Evolutionary conservation across 192 early-diverging fungal genomes (phyloP).

Genomic region (Coemansia sp.): DNA sequence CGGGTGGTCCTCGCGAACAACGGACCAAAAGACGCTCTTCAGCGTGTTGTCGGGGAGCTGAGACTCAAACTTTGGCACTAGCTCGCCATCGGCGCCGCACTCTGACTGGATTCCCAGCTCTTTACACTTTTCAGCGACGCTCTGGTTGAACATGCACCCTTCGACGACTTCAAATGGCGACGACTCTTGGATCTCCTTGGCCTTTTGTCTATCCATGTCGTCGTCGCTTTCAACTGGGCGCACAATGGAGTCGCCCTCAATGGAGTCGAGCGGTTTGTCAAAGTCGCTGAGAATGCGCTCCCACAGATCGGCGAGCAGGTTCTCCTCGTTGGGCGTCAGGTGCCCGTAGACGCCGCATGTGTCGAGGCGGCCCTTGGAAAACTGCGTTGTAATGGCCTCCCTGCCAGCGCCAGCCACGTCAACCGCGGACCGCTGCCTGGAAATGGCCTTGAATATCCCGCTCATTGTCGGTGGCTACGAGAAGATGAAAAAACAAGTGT

Average conservation of each 20-base stretch:
- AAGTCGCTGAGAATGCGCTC: conserved; percentile 43
- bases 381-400: conserved; percentile 48
- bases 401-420: conserved; percentile 29
- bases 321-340: conserved; percentile 38
- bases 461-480: conserved; percentile 17
- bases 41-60: conserved; percentile 37
- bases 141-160: conserved; percentile 51
- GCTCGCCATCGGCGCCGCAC: conserved; percentile 8
- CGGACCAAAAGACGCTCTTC: conserved; percentile 60
- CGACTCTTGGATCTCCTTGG: conserved; percentile 27
- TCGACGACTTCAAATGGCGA: conserved; percentile 45
- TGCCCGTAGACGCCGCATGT: conserved; percentile 31
- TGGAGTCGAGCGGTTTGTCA: conserved; percentile 39
- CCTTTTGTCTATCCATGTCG: conserved; percentile 26
- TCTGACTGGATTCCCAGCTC: conserved; percentile 26
- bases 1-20: conserved; percentile 63
- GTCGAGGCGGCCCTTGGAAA: conserved; percentile 43
- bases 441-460: conserved; percentile 44
- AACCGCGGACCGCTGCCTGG: conserved; percentile 33
- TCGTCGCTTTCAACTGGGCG: conserved; percentile 39
- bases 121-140: conserved; percentile 27
- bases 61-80: conserved; percentile 37
- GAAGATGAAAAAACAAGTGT: too few species aligned
- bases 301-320: conserved; percentile 46
- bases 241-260: conserved; percentile 31